Base-by-base conservation (phyloP, 2,329 filamentous ascomycete species). In the Leptographium lundbergii region DNA sequence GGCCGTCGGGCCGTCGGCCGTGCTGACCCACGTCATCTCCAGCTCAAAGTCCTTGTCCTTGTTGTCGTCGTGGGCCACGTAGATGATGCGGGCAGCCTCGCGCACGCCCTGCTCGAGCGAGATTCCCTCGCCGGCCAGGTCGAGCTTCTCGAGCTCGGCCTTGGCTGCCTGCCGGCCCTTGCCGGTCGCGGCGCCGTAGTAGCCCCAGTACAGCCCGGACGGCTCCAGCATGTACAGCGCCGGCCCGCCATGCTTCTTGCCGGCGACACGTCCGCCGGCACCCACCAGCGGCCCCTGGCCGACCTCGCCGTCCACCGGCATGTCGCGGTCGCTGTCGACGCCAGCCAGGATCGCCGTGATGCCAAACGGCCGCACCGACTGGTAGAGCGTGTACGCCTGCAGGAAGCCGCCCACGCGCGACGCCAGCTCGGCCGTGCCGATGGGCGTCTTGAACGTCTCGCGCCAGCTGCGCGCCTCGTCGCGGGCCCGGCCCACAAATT, bases 41-140 rank as follows among this genome's bases (percentile, higher is more conserved):
- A 99, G 80, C 83, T 99, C 94, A 69, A 97, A 99, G 65, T 97
- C 94, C 80, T 99, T 99, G 76, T 97, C 94, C 78, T 97, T 97
- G 80, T 92, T 97, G 73, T 99, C 94, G 73, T 97, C 94, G 71
- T 99, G 94, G 55, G 92, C 91, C 61, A 96, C 84, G 72, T 96
- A 95, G 74, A 99, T 97, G 74, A 99, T 99, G 62, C 91, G 81
- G 59, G 94, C 94, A 39, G 94, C 94, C 78, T 97, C 89, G 80
- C 95, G 96, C 69, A 99, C 89, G 56, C 87, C 94, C 69, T 97
- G 86, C 69, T 87, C 78, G 61, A 99, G 78, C 62, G 86, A 88
- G 58, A 97, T 81, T 57, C 81, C 86, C 56, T 84, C 87, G 13
- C 85, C 86, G 58, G 84, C 79, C 60, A 99, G 82, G 72, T 97